These are phyloP conservation scores for Fusarium nelsonii DNA, from an alignment of 2,329 filamentous ascomycete genomes.

Conservation along the genomic window DNA sequence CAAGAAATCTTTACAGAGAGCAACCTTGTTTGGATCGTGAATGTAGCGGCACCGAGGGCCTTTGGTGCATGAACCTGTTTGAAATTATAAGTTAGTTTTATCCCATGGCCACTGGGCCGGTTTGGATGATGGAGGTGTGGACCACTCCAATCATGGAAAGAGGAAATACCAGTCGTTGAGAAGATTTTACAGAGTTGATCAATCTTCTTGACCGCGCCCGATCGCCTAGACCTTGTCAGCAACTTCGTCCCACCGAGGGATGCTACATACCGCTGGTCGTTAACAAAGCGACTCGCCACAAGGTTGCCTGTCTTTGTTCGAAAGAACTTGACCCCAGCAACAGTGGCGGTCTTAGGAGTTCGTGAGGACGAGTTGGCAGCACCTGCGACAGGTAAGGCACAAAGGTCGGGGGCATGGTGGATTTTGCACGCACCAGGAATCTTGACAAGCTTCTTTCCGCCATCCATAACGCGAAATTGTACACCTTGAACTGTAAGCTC, in stretches of 20 bases:
- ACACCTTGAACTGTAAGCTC: slow-evolving; percentile 79
- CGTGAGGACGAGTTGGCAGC: slow-evolving; percentile 71
- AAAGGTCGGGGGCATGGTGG: background rate
- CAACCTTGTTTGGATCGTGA: slow-evolving; percentile 88
- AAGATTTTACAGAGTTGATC: slow-evolving; percentile 80
- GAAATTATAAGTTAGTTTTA: slow-evolving; percentile 58
- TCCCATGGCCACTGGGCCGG: slow-evolving; percentile 55
- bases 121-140: slow-evolving; percentile 38
- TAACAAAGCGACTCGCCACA: slow-evolving; percentile 80
- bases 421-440: slow-evolving; percentile 68
- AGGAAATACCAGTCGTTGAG: slow-evolving; percentile 75
- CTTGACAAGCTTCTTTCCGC: slow-evolving; percentile 85
- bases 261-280: slow-evolving; percentile 77
- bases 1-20: slow-evolving; percentile 89
- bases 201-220: slow-evolving; percentile 73
- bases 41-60: slow-evolving; percentile 83
- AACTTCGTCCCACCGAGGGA: slow-evolving; percentile 39
- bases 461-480: slow-evolving; percentile 77
- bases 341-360: slow-evolving; percentile 78
- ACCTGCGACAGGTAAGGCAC: slow-evolving; percentile 57
- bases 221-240: slow-evolving; percentile 61
- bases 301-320: slow-evolving; percentile 91
- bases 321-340: slow-evolving; percentile 85
- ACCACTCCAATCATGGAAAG: slow-evolving; percentile 52
- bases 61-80: slow-evolving; percentile 84